Conservation (phyloP, 306 rosid species). For the Trichosanthes truncata region DNA sequence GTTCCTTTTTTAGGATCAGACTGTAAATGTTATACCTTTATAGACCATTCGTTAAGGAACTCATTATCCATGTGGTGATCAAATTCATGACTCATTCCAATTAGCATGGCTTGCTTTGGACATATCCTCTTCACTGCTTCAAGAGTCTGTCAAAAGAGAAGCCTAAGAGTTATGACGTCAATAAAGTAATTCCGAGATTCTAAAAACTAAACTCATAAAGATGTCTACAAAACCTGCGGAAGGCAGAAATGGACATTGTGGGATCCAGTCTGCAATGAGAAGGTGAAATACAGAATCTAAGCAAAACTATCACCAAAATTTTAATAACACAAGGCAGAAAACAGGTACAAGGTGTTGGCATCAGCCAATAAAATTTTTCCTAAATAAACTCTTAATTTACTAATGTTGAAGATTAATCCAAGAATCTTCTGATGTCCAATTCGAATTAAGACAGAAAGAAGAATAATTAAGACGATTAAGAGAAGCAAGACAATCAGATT, state of each 20-base stretch:
- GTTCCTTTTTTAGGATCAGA: background rate
- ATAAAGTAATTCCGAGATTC: background rate
- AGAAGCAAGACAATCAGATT: background rate
- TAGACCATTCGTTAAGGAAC: slow-evolving; percentile 66
- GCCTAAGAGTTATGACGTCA: slow-evolving; percentile 14
- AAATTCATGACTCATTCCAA: slow-evolving; percentile 87
- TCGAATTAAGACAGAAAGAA: background rate
- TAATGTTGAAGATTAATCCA: background rate
- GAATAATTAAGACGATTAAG: background rate
- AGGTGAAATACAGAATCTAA: background rate
- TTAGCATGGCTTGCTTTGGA: slow-evolving; percentile 67
- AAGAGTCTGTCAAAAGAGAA: slow-evolving; percentile 43
- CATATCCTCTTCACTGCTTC: slow-evolving; percentile 84
- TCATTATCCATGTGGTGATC: slow-evolving; percentile 80
- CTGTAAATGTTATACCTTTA: slow-evolving; percentile 28
- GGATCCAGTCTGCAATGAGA: slow-evolving; percentile 46
- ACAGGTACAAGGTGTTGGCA: background rate
- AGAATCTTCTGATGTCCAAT: background rate
- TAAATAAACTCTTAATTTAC: background rate
- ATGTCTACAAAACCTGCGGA: slow-evolving; percentile 59
- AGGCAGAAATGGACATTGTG: slow-evolving; percentile 78
- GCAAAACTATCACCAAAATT: background rate
- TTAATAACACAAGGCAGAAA: background rate
- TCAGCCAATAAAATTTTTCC: background rate
- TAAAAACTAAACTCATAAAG: slow-evolving; percentile 1